These are phyloP conservation scores for Linum lewisii DNA, from an alignment of 345 rosid genomes.

Conservation along the genomic window DNA sequence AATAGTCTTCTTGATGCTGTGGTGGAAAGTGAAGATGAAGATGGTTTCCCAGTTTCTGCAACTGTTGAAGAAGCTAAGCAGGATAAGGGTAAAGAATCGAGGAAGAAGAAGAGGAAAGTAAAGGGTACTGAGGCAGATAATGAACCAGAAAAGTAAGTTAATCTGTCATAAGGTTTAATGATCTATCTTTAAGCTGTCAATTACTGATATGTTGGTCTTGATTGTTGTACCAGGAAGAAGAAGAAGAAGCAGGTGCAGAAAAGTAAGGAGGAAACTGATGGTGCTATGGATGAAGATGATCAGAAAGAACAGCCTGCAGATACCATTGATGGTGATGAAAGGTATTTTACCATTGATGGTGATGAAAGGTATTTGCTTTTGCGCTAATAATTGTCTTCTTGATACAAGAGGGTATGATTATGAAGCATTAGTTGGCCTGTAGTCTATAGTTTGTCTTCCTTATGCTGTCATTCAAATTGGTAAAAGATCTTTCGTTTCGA, in stretches of 20 bases:
- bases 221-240: constrained; percentile 35
- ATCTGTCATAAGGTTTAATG: background rate
- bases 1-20: constrained; percentile 16
- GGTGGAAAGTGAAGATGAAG: constrained; percentile 89
- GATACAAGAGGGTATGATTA: background rate
- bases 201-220: constrained; percentile 14
- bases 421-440: too few species aligned
- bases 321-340: constrained; percentile 15
- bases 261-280: constrained; percentile 25
- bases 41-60: constrained; percentile 65
- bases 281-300: constrained; percentile 14
- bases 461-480: background rate
- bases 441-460: background rate
- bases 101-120: constrained; percentile 50
- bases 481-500: too few species aligned
- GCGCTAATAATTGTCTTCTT: background rate
- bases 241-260: constrained; percentile 58
- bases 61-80: constrained; percentile 19
- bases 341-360: constrained; percentile 18
- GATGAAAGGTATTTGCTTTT: constrained; percentile 31
- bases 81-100: constrained; percentile 17
- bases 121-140: constrained; percentile 44
- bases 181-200: background rate
- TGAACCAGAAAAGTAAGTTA: constrained; percentile 47
- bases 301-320: constrained; percentile 23